Evolutionary conservation across 116 monocot genomes (phyloP), one percentile per base, ranked within the genome.

Genomic region (Thalassia testudinum): DNA sequence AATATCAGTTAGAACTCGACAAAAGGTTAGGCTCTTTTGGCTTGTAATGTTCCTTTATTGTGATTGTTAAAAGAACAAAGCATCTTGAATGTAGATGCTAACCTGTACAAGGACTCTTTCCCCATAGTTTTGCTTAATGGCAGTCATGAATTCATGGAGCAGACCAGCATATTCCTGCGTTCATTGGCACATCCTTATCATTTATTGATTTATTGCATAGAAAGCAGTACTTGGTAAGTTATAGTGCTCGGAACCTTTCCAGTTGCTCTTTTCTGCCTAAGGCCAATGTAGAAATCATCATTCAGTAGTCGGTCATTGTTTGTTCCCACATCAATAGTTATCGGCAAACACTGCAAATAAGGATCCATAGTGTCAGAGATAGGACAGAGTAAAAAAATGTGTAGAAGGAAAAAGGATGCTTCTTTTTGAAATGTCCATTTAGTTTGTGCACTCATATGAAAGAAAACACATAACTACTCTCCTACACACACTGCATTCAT

Each of bases 291-390:
- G 68, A 95, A 93, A 21, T 93, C 93, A 76, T 87, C 93, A 21
- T 78, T 72, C 38, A 62, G 51, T 37, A 95, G 47, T 28, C 76
- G 42, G 51, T 87, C 73, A 60, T 93, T 93, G 55, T 93, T 93
- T 53, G 93, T 93, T n/a, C 93, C 93, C 25, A 93, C 93, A 74
- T 95, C 84, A 60, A 95, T 87, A 51, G 87, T 87, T 20, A 95
- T 70, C 8, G 87, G 87, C 26, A 95, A 70, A 62, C 93, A 83
- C 93, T 95, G 65, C 52, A 56, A 13, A 18, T 6, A 48, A 43
- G 22, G 12, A 18, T n/a, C n/a, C n/a, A 43, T 28, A 55, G 16
- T 28, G n/a, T n/a, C n/a, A n/a, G n/a, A n/a, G n/a, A n/a, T n/a
- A n/a, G n/a, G n/a, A n/a, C n/a, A n/a, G n/a, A n/a, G n/a, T n/a